Evolutionary conservation across 2,329 filamentous ascomycete species (phyloP).

Genomic region (Fusarium sp.): DNA sequence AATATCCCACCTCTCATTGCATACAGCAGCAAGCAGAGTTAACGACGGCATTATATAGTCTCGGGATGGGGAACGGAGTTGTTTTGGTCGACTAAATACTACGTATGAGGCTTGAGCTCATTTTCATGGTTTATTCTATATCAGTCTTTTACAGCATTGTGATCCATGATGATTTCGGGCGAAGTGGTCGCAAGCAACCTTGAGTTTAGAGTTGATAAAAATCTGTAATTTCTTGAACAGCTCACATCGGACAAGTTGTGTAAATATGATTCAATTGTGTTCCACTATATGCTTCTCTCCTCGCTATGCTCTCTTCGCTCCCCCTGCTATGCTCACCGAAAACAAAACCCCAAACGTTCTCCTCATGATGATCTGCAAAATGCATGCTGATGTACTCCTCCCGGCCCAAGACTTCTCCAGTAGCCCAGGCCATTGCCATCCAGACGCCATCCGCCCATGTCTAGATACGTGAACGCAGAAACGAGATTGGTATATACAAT

Average conservation of each 20-base stretch:
- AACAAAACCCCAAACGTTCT: not conserved
- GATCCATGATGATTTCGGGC: not conserved
- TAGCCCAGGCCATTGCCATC: constrained; percentile 6
- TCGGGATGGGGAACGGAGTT: constrained; percentile 27
- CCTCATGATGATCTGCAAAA: not conserved
- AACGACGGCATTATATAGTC: constrained; percentile 19
- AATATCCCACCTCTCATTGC: constrained; percentile 7
- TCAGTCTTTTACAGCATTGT: not conserved
- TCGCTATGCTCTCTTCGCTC: not conserved
- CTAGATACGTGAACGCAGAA: constrained; percentile 35
- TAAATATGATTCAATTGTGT: not conserved
- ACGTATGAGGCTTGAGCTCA: not conserved
- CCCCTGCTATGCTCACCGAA: not conserved
- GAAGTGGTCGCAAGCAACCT: not conserved
- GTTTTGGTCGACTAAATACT: constrained; percentile 14
- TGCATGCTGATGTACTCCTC: constrained; percentile 8
- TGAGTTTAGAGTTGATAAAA: not conserved
- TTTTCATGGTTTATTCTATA: constrained; percentile 1
- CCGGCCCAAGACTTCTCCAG: constrained; percentile 1
- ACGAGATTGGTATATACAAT: constrained; percentile 22
- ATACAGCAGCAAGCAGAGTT: not conserved
- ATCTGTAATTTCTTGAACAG: not conserved
- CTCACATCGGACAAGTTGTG: not conserved
- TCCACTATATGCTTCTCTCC: constrained; percentile 6
- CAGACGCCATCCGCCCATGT: constrained; percentile 36